Evolutionary conservation across 192 early-diverging fungal species (phyloP).

Genomic region (Glomus cerebriforme): DNA sequence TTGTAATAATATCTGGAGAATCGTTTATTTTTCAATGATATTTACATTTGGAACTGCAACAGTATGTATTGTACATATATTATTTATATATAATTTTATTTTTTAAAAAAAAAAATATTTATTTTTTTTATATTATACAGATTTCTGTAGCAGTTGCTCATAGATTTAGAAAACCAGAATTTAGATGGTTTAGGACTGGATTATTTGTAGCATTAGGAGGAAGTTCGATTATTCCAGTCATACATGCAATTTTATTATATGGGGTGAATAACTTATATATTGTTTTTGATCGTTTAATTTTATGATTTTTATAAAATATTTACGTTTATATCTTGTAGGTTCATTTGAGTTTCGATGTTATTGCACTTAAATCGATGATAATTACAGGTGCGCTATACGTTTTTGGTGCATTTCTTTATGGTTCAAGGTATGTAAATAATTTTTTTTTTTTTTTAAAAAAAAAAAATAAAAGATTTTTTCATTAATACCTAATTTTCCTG

Average conservation of each 20-base stretch:
- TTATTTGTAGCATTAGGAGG: slow-evolving; percentile 81
- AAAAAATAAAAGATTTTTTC: not conserved
- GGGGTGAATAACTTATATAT: slow-evolving; percentile 52
- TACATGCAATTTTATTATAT: slow-evolving; percentile 64
- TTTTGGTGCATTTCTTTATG: slow-evolving; percentile 87
- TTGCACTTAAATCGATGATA: slow-evolving; percentile 66
- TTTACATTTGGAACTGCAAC: slow-evolving; percentile 63
- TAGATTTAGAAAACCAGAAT: slow-evolving; percentile 75
- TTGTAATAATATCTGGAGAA: slow-evolving; percentile 42
- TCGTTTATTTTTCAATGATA: slow-evolving; percentile 60
- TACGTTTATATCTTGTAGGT: slow-evolving; percentile 13
- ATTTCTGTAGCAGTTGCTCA: slow-evolving; percentile 53
- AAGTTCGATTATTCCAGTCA: slow-evolving; percentile 68
- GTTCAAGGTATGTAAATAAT: slow-evolving; percentile 36
- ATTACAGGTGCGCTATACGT: slow-evolving; percentile 77
- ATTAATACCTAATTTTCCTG: not conserved
- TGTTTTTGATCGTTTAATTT: not conserved
- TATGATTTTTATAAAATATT: not conserved
- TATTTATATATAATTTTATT: no score
- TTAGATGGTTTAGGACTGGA: slow-evolving; percentile 72
- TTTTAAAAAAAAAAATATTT: no score
- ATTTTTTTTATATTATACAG: not conserved
- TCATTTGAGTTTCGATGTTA: slow-evolving; percentile 43
- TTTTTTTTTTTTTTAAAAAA: not conserved
- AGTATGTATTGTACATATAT: slow-evolving; percentile 32